These are phyloP conservation scores for Boletus sp. DNA, from an alignment of 1,284 basidiomycete species.

Conservation along the genomic window DNA sequence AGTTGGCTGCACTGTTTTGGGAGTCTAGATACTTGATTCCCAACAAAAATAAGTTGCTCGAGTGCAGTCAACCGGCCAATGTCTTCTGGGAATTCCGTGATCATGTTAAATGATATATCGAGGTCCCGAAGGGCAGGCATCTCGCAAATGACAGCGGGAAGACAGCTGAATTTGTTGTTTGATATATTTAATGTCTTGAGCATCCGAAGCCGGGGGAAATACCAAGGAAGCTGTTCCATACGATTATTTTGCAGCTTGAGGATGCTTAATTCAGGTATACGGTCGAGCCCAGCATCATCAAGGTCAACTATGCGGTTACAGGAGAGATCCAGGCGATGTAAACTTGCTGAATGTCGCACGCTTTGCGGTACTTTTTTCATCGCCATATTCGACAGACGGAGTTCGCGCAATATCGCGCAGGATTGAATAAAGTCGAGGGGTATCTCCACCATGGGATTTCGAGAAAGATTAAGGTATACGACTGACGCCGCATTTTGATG, in stretches of 20 bases:
- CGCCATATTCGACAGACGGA: conserved; percentile 90
- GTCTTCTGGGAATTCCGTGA: conserved; percentile 77
- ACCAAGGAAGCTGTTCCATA: conserved; percentile 81
- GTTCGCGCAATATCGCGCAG: conserved; percentile 79
- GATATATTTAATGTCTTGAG: conserved; percentile 89
- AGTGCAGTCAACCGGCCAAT: conserved; percentile 71
- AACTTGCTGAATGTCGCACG: conserved; percentile 70
- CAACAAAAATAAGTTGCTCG: conserved; percentile 80
- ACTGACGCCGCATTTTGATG: conserved; percentile 88
- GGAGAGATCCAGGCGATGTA: conserved; percentile 86
- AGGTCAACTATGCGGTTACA: conserved; percentile 92
- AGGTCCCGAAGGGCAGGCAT: conserved; percentile 78
- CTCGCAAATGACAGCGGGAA: conserved; percentile 77
- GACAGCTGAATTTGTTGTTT: conserved; percentile 90
- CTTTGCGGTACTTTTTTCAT: conserved; percentile 91
- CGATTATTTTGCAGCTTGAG: conserved; percentile 92
- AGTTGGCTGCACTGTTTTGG: conserved; percentile 68
- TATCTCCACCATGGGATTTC: conserved; percentile 95
- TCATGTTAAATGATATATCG: conserved; percentile 94
- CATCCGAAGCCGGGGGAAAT: conserved; percentile 72
- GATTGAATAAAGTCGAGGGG: conserved; percentile 96
- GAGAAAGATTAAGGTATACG: conserved; percentile 83
- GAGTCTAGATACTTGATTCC: conserved; percentile 80
- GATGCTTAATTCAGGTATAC: conserved; percentile 68
- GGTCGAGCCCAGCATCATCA: conserved; percentile 80